Evolutionary conservation across 352 stramenopile genomes (phyloP), one percentile per base, ranked within the genome.

Genomic region (Phytophthora europaea): DNA sequence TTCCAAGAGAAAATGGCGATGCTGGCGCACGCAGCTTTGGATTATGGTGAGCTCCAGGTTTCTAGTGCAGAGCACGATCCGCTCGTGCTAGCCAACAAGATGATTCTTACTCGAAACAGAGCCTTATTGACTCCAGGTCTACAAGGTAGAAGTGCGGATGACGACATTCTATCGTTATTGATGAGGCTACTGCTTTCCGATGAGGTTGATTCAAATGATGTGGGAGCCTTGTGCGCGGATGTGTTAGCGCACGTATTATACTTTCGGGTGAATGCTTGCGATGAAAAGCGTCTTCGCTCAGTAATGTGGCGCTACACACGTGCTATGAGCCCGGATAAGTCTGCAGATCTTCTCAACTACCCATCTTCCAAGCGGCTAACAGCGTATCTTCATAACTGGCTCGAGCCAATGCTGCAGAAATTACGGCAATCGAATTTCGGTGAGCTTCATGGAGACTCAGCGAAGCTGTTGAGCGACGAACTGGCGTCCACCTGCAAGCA

Each of bases 1-100:
- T 81, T 83, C 16, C 73, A 83, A 38, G 76, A 81, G 34, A 71
- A 78, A 51, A 73, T 75, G 57, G 73, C 72, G 15, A 59, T 56
- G 18, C 8, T 82, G 16, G 58, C 61, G 4, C 53, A 77, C 23
- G 8, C 20, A 28, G 12, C 67, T 20, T 50, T 68, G 5, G 51
- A 36, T 38, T 45, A 26, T 10, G 47, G 63, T 9, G 61, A 65
- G 5, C 5, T 55, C 3, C 38, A 65, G 31, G 4, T 26, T 15
- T 45, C 20, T 20, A 53, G 31, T 16, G 9, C 18, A 53, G 68
- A 75, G 26, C 31, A 36, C 1, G 69, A 76, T n/a, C 52, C 9
- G 13, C 23, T 76, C 18, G 48, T 67, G 3, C 8, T 76, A 7
- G 68, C 73, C n/a, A 82, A 82, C 69, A 23, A 48, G 54, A 73